A percentile compares a stretch with the other conserved stretches of the same genome.
phyloP scores from a whole-genome alignment of 2,329 filamentous ascomycete species.

The Aphanoascus verrucosus region DNA sequence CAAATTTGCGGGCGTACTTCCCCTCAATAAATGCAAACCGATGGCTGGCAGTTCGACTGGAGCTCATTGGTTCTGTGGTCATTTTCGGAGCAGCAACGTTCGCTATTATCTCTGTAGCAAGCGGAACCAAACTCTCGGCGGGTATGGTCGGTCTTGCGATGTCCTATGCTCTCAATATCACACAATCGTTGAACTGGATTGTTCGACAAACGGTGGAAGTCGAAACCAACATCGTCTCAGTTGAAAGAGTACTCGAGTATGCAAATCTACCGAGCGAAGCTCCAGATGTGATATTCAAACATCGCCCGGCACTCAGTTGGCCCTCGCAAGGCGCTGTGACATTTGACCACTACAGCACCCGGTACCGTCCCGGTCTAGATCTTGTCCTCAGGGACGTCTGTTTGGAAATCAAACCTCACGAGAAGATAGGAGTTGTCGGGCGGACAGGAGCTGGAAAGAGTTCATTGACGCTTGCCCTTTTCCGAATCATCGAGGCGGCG shows the following conservation, averaged over 20 bases:
- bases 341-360: constrained; percentile 88
- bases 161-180: constrained; percentile 96
- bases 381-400: constrained; percentile 88
- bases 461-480: constrained; percentile 80
- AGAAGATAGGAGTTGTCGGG: constrained; percentile 96
- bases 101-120: constrained; percentile 67
- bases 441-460: constrained; percentile 94
- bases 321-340: constrained; percentile 77
- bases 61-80: constrained; percentile 90
- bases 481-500: constrained; percentile 85
- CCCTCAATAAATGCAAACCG: constrained; percentile 88
- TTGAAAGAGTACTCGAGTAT: constrained; percentile 95
- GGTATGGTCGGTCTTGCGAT: constrained; percentile 86
- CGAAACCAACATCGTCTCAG: constrained; percentile 99
- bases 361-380: constrained; percentile 81
- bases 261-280: constrained; percentile 83
- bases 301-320: constrained; percentile 81
- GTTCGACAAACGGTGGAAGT: constrained; percentile 97
- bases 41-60: constrained; percentile 88
- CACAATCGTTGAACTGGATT: constrained; percentile 96
- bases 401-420: constrained; percentile 83
- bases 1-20: constrained; percentile 88
- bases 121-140: constrained; percentile 50
- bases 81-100: constrained; percentile 80
- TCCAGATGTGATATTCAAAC: constrained; percentile 81